Evolutionary conservation across 257 asterid genomes (phyloP).

Genomic region (Scutellaria minor): DNA sequence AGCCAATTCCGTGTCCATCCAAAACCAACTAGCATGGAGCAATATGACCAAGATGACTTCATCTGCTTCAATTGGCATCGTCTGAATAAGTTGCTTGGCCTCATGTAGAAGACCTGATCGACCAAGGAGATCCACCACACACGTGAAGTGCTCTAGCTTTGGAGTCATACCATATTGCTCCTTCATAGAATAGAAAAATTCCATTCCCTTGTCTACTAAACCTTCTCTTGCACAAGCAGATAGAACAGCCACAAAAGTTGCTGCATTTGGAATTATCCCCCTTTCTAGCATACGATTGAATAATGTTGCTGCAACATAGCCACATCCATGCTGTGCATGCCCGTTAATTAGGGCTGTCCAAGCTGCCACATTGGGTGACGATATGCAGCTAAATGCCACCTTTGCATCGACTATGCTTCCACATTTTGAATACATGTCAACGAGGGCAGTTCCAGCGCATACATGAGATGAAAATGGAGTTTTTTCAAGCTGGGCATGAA

Average conservation of each 20-base stretch:
- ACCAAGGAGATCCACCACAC: conserved; percentile 80
- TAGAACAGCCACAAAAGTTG: conserved; percentile 73
- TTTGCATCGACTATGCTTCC: conserved; percentile 73
- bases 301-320: conserved; percentile 50
- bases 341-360: conserved; percentile 84
- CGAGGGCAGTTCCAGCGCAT: conserved; percentile 72
- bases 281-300: conserved; percentile 60
- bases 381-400: conserved; percentile 54
- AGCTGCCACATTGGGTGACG: conserved; percentile 67
- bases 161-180: conserved; percentile 55
- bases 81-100: conserved; percentile 68
- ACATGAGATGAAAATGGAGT: conserved; percentile 63
- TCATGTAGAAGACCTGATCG: conserved; percentile 66
- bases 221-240: conserved; percentile 72
- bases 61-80: conserved; percentile 61
- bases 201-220: conserved; percentile 54
- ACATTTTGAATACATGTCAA: conserved; percentile 86
- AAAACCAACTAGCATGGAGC: conserved; percentile 72
- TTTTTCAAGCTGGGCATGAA: conserved; percentile 67
- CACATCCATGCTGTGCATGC: conserved; percentile 64
- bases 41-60: conserved; percentile 52
- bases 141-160: conserved; percentile 70
- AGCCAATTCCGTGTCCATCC: conserved; percentile 63
- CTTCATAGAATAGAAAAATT: conserved; percentile 56
- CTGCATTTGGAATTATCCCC: conserved; percentile 65